Percentiles rank a stretch among this genome's conserved stretches.
phyloP scores from a whole-genome alignment of 495 filamentous ascomycete genomes.

The Parathielavia appendiculata region DNA sequence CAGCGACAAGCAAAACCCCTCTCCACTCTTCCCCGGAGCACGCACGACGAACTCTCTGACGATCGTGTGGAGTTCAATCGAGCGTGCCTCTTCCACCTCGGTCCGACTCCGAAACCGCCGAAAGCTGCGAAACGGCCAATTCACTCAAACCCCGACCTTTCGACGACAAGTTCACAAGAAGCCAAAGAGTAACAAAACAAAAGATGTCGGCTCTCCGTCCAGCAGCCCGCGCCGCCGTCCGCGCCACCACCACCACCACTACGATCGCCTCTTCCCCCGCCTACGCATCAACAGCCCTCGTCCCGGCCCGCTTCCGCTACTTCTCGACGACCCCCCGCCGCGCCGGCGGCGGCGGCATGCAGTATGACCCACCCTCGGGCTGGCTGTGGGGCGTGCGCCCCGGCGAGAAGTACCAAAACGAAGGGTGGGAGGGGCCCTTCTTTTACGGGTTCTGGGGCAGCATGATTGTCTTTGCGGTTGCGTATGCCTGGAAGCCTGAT shows the following conservation, averaged over 20 bases:
- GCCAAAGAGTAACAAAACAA: not conserved
- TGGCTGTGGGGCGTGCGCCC: constrained; percentile 90
- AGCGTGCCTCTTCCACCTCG: too few species aligned
- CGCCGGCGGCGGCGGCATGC: constrained; percentile 57
- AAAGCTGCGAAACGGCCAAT: too few species aligned
- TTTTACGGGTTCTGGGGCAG: constrained; percentile 89
- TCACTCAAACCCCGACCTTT: too few species aligned
- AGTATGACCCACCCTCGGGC: constrained; percentile 87
- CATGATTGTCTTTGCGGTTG: constrained; percentile 65
- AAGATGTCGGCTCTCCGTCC: constrained; percentile 16
- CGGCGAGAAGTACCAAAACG: constrained; percentile 88
- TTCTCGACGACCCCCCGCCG: constrained; percentile 37
- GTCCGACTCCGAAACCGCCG: too few species aligned
- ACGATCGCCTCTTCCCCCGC: not conserved
- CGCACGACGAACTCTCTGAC: too few species aligned
- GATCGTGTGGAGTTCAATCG: too few species aligned
- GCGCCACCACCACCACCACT: not conserved
- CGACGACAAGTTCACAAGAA: not conserved
- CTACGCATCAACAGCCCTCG: constrained; percentile 12
- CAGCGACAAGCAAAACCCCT: too few species aligned
- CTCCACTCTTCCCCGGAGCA: too few species aligned
- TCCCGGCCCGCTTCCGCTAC: constrained; percentile 16
- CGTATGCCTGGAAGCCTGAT: constrained; percentile 96
- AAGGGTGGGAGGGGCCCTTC: constrained; percentile 90
- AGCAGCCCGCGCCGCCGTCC: not conserved